phyloP scores from a whole-genome alignment of 441 rosid genomes.

The Pelargonium australe region DNA sequence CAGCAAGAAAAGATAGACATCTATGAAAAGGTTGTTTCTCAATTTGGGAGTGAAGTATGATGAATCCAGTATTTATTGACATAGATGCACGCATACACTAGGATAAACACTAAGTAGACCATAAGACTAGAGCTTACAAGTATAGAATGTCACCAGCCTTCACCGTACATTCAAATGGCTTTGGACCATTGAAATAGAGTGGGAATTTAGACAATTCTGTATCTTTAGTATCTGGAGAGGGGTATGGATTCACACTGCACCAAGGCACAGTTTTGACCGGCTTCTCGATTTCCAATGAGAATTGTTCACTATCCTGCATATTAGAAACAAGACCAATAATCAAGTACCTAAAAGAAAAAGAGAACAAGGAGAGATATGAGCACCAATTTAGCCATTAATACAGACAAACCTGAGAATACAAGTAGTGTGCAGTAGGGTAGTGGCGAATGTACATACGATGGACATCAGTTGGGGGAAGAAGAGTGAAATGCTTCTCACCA shows the following conservation, averaged over 20 bases:
- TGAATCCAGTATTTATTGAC: not conserved
- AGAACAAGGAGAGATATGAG: not conserved
- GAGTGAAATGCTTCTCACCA: conserved; percentile 71
- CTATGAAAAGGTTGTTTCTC: too few species aligned
- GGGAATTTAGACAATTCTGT: conserved; percentile 52
- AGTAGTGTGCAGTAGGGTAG: conserved; percentile 63
- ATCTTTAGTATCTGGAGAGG: conserved; percentile 37
- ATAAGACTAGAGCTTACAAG: conserved; percentile 41
- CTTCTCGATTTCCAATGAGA: conserved; percentile 54
- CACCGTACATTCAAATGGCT: conserved; percentile 61
- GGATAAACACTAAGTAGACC: conserved; percentile 3
- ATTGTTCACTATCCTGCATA: conserved; percentile 39
- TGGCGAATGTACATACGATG: conserved; percentile 62
- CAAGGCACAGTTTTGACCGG: conserved; percentile 62
- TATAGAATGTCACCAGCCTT: conserved; percentile 78
- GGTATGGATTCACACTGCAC: conserved; percentile 76
- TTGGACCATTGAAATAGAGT: conserved; percentile 62
- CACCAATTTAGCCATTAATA: not conserved
- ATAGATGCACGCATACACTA: not conserved
- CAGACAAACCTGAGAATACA: conserved; percentile 29
- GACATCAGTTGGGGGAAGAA: conserved; percentile 81
- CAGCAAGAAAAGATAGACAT: too few species aligned
- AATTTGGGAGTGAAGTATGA: not conserved
- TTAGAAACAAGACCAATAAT: conserved; percentile 11
- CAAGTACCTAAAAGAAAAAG: not conserved